phyloP scores from a whole-genome alignment of 345 rosid genomes.

The Brassica nigra region DNA sequence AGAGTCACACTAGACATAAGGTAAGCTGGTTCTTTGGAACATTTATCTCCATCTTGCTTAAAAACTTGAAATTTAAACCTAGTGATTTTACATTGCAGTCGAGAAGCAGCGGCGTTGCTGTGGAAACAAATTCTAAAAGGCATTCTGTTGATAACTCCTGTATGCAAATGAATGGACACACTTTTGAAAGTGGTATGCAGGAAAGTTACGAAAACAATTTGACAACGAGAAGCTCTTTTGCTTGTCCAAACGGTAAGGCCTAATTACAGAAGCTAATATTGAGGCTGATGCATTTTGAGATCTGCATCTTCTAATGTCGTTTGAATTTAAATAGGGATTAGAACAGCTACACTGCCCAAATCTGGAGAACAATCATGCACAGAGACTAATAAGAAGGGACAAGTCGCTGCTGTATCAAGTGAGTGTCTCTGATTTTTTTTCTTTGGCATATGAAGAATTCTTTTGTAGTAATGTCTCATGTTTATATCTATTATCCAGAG shows the following conservation, averaged over 20 bases:
- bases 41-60: background rate
- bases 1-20: conserved; percentile 52
- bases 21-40: conserved; percentile 24
- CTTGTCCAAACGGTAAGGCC: conserved; percentile 14
- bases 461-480: conserved; percentile 15
- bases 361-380: conserved; percentile 42
- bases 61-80: background rate
- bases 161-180: conserved; percentile 41
- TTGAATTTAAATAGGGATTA: conserved; percentile 33
- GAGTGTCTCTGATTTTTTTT: conserved; percentile 6
- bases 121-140: conserved; percentile 46
- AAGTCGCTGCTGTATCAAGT: conserved; percentile 45
- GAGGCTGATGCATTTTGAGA: background rate
- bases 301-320: conserved; percentile 21
- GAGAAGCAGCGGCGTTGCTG: conserved; percentile 41
- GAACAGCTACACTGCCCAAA: conserved; percentile 43
- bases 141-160: conserved; percentile 41
- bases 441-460: background rate
- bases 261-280: conserved; percentile 13
- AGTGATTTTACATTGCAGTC: conserved; percentile 44
- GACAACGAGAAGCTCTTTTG: conserved; percentile 39
- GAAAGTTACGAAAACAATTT: conserved; percentile 39
- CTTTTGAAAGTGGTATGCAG: conserved; percentile 34
- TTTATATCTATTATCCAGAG: conserved; percentile 40
- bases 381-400: conserved; percentile 49